These are phyloP conservation scores for Pleurotus tuber-regium DNA, from an alignment of 768 basidiomycete species.

Conservation along the genomic window DNA sequence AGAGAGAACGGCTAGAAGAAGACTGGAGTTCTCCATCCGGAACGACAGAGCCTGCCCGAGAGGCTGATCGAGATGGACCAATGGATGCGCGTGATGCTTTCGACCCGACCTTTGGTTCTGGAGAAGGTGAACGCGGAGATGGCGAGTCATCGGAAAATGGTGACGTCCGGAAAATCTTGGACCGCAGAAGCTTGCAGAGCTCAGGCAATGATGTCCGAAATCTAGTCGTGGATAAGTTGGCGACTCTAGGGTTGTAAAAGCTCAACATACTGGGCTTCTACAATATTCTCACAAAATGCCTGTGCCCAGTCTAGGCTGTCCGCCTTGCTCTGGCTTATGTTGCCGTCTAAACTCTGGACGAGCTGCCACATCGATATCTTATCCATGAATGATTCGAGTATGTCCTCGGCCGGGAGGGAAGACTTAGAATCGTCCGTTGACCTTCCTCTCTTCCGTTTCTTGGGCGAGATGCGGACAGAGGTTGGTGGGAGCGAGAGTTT, in stretches of 20 bases:
- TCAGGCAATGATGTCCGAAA: constrained; percentile 55
- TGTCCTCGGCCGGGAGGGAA: constrained; percentile 39
- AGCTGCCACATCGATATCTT: constrained; percentile 80
- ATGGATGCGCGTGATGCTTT: too few species aligned
- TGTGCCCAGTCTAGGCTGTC: constrained; percentile 72
- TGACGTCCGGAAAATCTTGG: constrained; percentile 67
- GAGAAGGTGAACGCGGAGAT: constrained; percentile 31
- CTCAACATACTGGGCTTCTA: constrained; percentile 63
- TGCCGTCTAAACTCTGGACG: constrained; percentile 33
- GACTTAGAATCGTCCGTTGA: constrained; percentile 17
- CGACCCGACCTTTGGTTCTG: constrained; percentile 12
- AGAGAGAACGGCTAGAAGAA: constrained; percentile 16
- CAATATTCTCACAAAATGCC: constrained; percentile 60
- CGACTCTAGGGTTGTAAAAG: neutral
- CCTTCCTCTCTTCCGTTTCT: constrained; percentile 28
- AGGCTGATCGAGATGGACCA: neutral
- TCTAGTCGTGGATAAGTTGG: constrained; percentile 29
- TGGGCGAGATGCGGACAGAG: constrained; percentile 25
- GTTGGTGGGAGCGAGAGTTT: constrained; percentile 57
- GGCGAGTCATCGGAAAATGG: constrained; percentile 47
- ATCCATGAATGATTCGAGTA: constrained; percentile 74
- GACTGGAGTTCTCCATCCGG: constrained; percentile 6
- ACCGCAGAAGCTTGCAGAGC: constrained; percentile 53
- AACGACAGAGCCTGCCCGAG: constrained; percentile 22
- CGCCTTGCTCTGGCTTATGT: constrained; percentile 14